Base-by-base conservation (phyloP, 371 early-diverging fungal genomes). In the Zopfochytrium polystomum region DNA sequence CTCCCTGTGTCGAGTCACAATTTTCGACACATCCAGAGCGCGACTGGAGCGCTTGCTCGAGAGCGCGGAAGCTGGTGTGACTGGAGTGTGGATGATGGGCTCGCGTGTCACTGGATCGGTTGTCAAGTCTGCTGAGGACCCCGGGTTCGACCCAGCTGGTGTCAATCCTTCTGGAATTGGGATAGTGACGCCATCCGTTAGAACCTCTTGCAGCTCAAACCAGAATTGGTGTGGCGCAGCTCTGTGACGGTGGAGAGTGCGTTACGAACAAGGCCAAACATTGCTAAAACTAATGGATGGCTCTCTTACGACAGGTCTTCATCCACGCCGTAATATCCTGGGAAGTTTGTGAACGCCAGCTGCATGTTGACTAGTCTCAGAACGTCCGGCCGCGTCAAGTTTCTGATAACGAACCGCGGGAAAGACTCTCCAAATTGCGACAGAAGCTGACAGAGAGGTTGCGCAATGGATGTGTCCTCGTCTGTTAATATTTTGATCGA, bases 61-160 rank as follows among this genome's bases (percentile, higher is more conserved):
- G n/a, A n/a, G n/a, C n/a, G n/a, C n/a, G n/a, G n/a, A n/a, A n/a
- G n/a, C n/a, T n/a, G n/a, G n/a, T n/a, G n/a, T n/a, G n/a, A n/a
- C n/a, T n/a, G n/a, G n/a, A n/a, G n/a, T n/a, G n/a, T n/a, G n/a
- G n/a, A n/a, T n/a, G n/a, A n/a, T n/a, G n/a, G n/a, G n/a, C n/a
- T n/a, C n/a, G n/a, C n/a, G n/a, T n/a, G n/a, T 64, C 9, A 58
- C 65, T 22, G 65, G 65, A 50, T 64, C 65, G 9, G 65, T 64
- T 27, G 63, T 49, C 4, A 63, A 5, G n/a, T 63, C 57, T 3
- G n/a, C n/a, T n/a, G n/a, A n/a, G n/a, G 20, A 26, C n/a, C 25
- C 26, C 15, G 3, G 6, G 35, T 30, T 23, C 13, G 30, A 25
- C 15, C 7, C 22, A 13, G 13, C 23, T 22, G 13, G 11, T 5